Evolutionary conservation across 768 basidiomycete species (phyloP).

Genomic region (Tylopilus sp.): DNA sequence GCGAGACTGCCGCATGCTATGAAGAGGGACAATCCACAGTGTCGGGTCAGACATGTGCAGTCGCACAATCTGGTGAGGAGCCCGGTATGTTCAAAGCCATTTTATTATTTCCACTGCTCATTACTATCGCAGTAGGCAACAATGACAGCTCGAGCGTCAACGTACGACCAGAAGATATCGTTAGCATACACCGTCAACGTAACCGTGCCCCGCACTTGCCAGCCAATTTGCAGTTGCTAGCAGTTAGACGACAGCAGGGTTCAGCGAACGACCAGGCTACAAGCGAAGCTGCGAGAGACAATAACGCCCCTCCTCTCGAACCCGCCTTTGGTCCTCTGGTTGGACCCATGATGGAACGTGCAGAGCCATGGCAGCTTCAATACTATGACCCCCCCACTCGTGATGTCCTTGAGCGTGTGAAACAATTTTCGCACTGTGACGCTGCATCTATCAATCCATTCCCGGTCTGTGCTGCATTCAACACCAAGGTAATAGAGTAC

Average conservation of each 20-base stretch:
- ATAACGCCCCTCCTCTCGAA: not conserved
- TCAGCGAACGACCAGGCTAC: not conserved
- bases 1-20: no score
- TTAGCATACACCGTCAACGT: not conserved
- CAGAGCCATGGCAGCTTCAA: slow-evolving; percentile 6
- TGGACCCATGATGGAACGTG: not conserved
- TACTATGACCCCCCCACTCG: not conserved
- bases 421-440: no score
- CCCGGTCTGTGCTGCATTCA: not conserved
- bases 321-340: not conserved
- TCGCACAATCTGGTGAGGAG: no score
- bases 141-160: no score
- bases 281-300: not conserved
- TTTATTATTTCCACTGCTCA: no score
- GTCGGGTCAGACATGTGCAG: no score
- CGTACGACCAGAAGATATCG: not conserved
- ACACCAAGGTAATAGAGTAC: not conserved
- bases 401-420: no score
- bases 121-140: not conserved
- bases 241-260: not conserved
- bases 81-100: no score
- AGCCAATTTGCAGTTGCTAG: not conserved
- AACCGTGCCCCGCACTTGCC: not conserved
- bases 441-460: slow-evolving; percentile 5
- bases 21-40: no score